These are phyloP conservation scores for Penicillium silybi DNA, from an alignment of 495 filamentous ascomycete genomes.

Conservation along the genomic window DNA sequence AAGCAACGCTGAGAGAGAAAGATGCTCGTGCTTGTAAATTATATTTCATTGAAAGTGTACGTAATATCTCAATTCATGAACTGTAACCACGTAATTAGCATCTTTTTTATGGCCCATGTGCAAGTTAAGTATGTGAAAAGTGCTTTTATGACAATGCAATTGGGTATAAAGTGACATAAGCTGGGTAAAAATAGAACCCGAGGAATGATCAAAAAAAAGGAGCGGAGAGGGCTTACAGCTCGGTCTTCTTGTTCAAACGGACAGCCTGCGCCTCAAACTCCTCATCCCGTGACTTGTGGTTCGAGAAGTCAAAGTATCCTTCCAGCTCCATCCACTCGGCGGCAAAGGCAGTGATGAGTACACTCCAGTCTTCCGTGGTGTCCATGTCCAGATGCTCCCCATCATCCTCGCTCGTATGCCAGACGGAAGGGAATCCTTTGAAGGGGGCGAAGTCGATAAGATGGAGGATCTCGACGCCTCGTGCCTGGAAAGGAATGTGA, in stretches of 20 bases:
- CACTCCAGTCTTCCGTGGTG: slow-evolving; percentile 85
- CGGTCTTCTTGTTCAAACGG: slow-evolving; percentile 33
- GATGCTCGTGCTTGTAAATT: background rate
- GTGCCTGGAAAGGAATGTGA: slow-evolving; percentile 79
- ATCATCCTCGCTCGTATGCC: slow-evolving; percentile 84
- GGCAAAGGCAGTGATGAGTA: slow-evolving; percentile 75
- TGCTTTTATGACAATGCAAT: background rate
- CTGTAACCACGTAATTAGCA: background rate
- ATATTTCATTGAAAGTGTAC: background rate
- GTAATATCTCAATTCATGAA: background rate
- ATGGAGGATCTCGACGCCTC: slow-evolving; percentile 86
- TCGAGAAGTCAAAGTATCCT: slow-evolving; percentile 36
- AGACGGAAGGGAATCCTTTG: slow-evolving; percentile 68
- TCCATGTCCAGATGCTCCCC: slow-evolving; percentile 78
- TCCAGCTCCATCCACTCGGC: slow-evolving; percentile 94
- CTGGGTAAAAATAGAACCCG: background rate
- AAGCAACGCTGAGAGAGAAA: background rate
- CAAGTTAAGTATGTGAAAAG: background rate
- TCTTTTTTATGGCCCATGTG: background rate
- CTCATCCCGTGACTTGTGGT: slow-evolving; percentile 5
- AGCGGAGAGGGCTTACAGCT: slow-evolving; percentile 41
- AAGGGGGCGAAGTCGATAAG: slow-evolving; percentile 64
- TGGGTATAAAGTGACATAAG: slow-evolving; percentile 13
- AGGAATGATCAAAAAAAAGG: background rate
- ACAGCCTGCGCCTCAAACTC: slow-evolving; percentile 15